Percentiles rank a stretch among this genome's conserved stretches.
These are phyloP conservation scores for Amanita rimosa DNA, from an alignment of 768 basidiomycete species.

Conservation along the genomic window DNA sequence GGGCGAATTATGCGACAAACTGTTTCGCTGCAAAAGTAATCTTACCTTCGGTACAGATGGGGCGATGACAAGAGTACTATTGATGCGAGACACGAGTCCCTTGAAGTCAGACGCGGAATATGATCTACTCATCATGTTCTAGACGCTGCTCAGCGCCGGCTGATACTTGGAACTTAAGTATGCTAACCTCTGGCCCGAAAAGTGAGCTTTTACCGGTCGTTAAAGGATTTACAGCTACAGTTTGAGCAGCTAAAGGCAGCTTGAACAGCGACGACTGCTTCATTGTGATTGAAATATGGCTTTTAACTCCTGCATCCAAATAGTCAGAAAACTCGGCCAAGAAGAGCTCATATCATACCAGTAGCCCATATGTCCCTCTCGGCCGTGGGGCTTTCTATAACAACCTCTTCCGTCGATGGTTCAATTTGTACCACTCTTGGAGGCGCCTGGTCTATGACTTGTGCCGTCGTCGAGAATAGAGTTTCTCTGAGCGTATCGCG, in stretches of 20 bases:
- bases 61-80: constrained; percentile 49
- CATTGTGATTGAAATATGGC: not conserved
- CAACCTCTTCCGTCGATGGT: not conserved
- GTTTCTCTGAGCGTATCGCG: constrained; percentile 29
- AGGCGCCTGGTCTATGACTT: not conserved
- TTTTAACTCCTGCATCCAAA: not conserved
- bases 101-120: constrained; percentile 25
- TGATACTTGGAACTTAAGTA: not conserved
- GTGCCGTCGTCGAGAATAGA: not conserved
- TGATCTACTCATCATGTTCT: not conserved
- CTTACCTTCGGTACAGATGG: constrained; percentile 38
- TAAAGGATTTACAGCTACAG: not conserved
- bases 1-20: not conserved
- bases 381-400: not conserved
- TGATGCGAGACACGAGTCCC: constrained; percentile 54
- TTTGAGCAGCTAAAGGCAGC: not conserved
- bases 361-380: constrained; percentile 4
- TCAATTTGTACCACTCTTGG: not conserved
- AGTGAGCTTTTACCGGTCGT: not conserved
- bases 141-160: not conserved
- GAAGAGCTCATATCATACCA: not conserved
- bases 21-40: not conserved
- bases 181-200: not conserved
- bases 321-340: not conserved
- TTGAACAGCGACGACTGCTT: constrained; percentile 1